Evolutionary conservation across 306 rosid genomes (phyloP).

Genomic region (Prinsepia uniflora): DNA sequence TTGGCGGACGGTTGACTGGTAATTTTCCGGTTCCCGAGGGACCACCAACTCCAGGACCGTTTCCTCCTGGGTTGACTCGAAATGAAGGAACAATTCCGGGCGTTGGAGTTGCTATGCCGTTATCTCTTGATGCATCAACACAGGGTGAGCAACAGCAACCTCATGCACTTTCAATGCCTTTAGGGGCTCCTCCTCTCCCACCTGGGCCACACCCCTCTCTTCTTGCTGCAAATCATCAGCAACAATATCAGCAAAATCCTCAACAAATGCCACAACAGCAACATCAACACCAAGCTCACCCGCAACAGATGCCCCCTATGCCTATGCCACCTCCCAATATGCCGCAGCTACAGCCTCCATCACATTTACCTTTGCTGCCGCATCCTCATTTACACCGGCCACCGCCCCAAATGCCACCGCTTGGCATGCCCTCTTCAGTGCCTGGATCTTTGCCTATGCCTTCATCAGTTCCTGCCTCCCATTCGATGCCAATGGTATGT

Average conservation of each 20-base stretch:
- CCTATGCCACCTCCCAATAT: slow-evolving; percentile 74
- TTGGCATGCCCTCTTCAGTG: slow-evolving; percentile 66
- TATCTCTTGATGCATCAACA: slow-evolving; percentile 57
- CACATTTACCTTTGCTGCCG: slow-evolving; percentile 82
- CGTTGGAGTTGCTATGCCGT: slow-evolving; percentile 91
- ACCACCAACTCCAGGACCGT: slow-evolving; percentile 90
- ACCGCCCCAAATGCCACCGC: slow-evolving; percentile 76
- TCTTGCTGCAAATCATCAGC: slow-evolving; percentile 82
- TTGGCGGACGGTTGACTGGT: slow-evolving; percentile 62
- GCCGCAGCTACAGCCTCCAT: slow-evolving; percentile 79
- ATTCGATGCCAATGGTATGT: slow-evolving; percentile 63
- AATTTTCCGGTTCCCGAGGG: slow-evolving; percentile 68
- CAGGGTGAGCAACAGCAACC: slow-evolving; percentile 86
- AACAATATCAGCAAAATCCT: slow-evolving; percentile 71
- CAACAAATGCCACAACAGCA: slow-evolving; percentile 81
- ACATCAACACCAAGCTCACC: slow-evolving; percentile 61
- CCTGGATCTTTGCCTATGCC: slow-evolving; percentile 63
- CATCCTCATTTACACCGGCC: slow-evolving; percentile 87
- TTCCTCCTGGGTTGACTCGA: slow-evolving; percentile 78
- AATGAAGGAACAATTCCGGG: slow-evolving; percentile 98
- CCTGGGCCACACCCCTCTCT: slow-evolving; percentile 99
- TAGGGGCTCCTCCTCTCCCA: slow-evolving; percentile 96
- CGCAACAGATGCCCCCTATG: slow-evolving; percentile 70
- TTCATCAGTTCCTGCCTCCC: slow-evolving; percentile 42
- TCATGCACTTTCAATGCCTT: slow-evolving; percentile 59